Conservation (phyloP, 306 rosid genomes). For the Pyrus pyrifolia region DNA sequence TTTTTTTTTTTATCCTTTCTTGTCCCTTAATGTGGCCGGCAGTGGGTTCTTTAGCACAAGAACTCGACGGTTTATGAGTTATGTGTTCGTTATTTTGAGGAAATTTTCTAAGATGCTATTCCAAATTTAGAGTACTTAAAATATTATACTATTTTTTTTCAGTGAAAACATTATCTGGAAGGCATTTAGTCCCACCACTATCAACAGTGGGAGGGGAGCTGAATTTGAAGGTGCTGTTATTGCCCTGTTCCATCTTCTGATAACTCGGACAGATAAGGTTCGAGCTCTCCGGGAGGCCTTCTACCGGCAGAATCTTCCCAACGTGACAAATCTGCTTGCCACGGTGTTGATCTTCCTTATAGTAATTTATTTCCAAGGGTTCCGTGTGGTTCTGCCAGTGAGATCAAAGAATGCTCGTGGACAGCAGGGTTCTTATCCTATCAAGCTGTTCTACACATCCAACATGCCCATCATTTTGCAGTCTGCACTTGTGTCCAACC, state of each 20-base stretch:
- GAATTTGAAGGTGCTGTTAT: conserved; percentile 95
- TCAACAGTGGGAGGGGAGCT: conserved; percentile 92
- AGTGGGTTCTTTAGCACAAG: background rate
- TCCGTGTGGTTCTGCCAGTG: conserved; percentile 92
- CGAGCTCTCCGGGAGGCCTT: conserved; percentile 89
- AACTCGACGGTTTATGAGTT: background rate
- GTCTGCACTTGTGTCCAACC: conserved; percentile 88
- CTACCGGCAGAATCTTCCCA: conserved; percentile 93
- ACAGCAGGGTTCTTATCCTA: conserved; percentile 93
- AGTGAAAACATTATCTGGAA: conserved; percentile 94
- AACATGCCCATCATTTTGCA: conserved; percentile 98
- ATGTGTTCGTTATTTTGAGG: background rate
- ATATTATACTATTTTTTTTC: conserved; percentile 16
- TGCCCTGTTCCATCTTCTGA: conserved; percentile 83
- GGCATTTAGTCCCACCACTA: conserved; percentile 94
- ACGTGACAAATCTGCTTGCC: conserved; percentile 86
- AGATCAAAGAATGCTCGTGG: conserved; percentile 96
- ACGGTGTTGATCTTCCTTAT: conserved; percentile 76
- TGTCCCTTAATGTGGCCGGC: background rate
- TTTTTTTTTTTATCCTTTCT: background rate
- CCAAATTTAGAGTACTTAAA: background rate
- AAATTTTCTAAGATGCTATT: background rate
- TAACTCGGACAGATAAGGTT: conserved; percentile 79
- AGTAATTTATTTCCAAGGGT: conserved; percentile 94
- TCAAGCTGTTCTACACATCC: conserved; percentile 89